Evolutionary conservation across 2,329 filamentous ascomycete species (phyloP).

Genomic region (Grosmannia penicillata): DNA sequence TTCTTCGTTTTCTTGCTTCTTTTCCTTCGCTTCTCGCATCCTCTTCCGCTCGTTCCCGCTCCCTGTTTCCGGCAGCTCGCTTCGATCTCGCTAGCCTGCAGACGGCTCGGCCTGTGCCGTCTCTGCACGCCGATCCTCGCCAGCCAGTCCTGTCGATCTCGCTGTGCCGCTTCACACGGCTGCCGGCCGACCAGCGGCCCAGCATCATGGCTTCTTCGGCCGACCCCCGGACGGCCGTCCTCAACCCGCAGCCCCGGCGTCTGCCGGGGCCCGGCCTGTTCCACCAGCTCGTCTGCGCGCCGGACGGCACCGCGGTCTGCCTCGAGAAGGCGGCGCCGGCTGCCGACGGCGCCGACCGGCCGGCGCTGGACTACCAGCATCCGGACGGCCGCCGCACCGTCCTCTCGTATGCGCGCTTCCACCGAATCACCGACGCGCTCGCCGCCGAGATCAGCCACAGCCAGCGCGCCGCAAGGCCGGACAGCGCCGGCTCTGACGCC

Average conservation of each 20-base stretch:
- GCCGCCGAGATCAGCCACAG: constrained; percentile 31
- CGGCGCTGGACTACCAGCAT: constrained; percentile 51
- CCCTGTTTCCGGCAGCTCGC: no score
- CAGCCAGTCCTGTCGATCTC: no score
- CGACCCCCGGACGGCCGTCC: constrained; percentile 22
- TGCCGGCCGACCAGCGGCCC: background rate
- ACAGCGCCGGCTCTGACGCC: background rate
- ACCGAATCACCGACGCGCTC: constrained; percentile 39
- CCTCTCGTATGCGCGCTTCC: constrained; percentile 49
- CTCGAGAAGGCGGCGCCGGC: background rate
- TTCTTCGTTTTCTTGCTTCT: no score
- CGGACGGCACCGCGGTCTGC: constrained; percentile 11
- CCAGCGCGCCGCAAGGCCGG: background rate
- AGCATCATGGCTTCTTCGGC: background rate
- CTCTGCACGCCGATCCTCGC: no score
- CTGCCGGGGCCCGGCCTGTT: constrained; percentile 30
- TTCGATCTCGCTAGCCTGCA: no score
- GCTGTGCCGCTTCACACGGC: no score
- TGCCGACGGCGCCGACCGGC: constrained; percentile 9
- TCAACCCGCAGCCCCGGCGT: constrained; percentile 26
- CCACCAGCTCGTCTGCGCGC: constrained; percentile 43
- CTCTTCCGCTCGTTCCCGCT: no score
- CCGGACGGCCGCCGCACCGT: constrained; percentile 26
- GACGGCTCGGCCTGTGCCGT: no score
- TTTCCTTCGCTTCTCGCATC: no score